phyloP scores from a whole-genome alignment of 768 basidiomycete genomes.

The Phanerochaete sordida region DNA sequence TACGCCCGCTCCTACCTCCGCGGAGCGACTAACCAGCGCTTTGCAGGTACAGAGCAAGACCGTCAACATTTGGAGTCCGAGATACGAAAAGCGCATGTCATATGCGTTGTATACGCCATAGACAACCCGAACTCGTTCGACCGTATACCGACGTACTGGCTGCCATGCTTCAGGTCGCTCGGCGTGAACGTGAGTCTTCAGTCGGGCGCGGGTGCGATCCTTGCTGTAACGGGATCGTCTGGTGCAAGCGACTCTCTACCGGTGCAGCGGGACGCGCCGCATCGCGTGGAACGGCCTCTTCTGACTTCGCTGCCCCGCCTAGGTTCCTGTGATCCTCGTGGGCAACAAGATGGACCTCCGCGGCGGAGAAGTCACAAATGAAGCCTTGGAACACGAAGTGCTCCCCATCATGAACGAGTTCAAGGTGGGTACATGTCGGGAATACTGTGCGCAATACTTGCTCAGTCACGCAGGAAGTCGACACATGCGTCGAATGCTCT shows the following conservation, averaged over 20 bases:
- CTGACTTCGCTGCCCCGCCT: neutral
- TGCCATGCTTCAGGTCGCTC: slow-evolving; percentile 90
- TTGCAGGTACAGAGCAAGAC: slow-evolving; percentile 78
- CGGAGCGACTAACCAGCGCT: neutral
- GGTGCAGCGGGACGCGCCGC: neutral
- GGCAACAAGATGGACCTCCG: slow-evolving; percentile 98
- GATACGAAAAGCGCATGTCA: slow-evolving; percentile 96
- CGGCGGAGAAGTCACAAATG: slow-evolving; percentile 90
- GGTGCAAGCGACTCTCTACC: neutral
- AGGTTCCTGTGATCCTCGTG: slow-evolving; percentile 96
- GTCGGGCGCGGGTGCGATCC: no score
- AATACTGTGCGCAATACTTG: neutral
- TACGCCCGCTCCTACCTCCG: neutral
- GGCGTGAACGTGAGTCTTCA: slow-evolving; percentile 91
- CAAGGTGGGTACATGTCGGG: slow-evolving; percentile 56
- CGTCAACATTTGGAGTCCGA: slow-evolving; percentile 88
- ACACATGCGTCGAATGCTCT: slow-evolving; percentile 97
- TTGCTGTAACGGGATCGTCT: neutral
- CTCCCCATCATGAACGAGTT: slow-evolving; percentile 98
- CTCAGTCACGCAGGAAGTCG: slow-evolving; percentile 72
- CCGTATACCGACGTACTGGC: slow-evolving; percentile 96
- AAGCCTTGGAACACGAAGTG: slow-evolving; percentile 92
- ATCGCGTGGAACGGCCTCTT: neutral
- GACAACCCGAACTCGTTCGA: slow-evolving; percentile 97
- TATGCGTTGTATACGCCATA: slow-evolving; percentile 95